phyloP scores from a whole-genome alignment of 129 eudicot species.

The Calendula officinalis region DNA sequence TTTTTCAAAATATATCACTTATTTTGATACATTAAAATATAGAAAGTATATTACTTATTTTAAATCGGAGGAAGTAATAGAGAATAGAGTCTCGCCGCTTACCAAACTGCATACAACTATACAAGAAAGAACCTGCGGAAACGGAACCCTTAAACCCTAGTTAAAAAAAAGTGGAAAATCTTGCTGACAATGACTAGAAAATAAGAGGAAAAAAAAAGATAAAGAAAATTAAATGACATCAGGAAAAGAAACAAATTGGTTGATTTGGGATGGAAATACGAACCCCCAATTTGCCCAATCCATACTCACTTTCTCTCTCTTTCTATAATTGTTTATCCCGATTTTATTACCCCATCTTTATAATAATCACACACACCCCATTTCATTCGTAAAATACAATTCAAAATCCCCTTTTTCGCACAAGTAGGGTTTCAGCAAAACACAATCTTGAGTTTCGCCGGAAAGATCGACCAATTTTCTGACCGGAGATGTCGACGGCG shows the following conservation, averaged over 20 bases:
- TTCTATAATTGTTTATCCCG: not conserved
- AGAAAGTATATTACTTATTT: no score
- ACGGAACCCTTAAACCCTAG: conserved; percentile 27
- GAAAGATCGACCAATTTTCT: conserved; percentile 16
- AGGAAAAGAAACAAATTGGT: conserved; percentile 14
- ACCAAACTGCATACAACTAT: not conserved
- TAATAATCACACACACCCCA: not conserved
- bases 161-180: conserved; percentile 32
- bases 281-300: conserved; percentile 20
- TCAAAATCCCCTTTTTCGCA: conserved; percentile 24
- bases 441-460: conserved; percentile 16
- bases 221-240: conserved; percentile 6
- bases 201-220: not conserved
- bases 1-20: no score
- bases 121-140: conserved; percentile 26
- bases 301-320: not conserved
- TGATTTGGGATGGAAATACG: conserved; percentile 18
- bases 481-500: conserved; percentile 49
- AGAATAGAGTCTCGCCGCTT: no score
- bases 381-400: conserved; percentile 3
- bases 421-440: conserved; percentile 31
- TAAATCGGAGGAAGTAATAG: no score
- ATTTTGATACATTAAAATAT: no score
- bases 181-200: conserved; percentile 38
- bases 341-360: conserved; percentile 6